Evolutionary conservation across 2,329 filamentous ascomycete species (phyloP), one percentile per base, ranked within the genome.

Genomic region (Tothia fuscella): DNA sequence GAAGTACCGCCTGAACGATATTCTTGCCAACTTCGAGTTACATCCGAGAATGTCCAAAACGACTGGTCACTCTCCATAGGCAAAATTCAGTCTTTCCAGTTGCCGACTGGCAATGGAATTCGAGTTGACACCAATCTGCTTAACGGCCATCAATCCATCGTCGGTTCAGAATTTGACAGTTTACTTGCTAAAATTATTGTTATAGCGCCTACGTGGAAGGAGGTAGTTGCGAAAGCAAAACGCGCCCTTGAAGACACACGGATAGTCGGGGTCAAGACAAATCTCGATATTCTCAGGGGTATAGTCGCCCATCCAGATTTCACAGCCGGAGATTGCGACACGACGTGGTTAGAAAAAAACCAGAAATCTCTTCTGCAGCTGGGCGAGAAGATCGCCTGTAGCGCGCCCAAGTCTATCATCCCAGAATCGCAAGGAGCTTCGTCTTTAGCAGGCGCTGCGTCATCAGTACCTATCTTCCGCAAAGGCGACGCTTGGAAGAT

Each of bases 401-500:
- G 29, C 37, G 45, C 41, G 39, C 48, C 44, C 31, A 41, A 46
- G 38, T 49, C 10, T 45, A 48, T 14, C 41, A 40, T 3, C 17
- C 19, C 45, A 12, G 28, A 42, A 1, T 9, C 40, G 14, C 14
- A 25, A 6, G 44, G 49, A 3, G 43, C 46, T 1, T 44, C 46
- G 3, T 7, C 25, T 0, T 13, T 48, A 13, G 20, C 46, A 31
- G 35, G 50, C 2, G 44, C 48, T 9, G 33, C 45, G 5, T 50
- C 63, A 2, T 67, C 56, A 41, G 55, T 67, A 0, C 52, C 30
- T 6, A 33, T 75, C 3, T 72, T 79, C 54, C 64, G 72, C 26
- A 74, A 71, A 54, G 72, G 72, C 21, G 72, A 78, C 47, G 69
- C 72, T 2, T 78, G 74, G 73, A 65, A 68, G 1, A 58, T 77